Percentiles rank a stretch among this genome's conserved stretches.
These are phyloP conservation scores for Medicago arabica DNA, from an alignment of 306 rosid species.

Conservation along the genomic window DNA sequence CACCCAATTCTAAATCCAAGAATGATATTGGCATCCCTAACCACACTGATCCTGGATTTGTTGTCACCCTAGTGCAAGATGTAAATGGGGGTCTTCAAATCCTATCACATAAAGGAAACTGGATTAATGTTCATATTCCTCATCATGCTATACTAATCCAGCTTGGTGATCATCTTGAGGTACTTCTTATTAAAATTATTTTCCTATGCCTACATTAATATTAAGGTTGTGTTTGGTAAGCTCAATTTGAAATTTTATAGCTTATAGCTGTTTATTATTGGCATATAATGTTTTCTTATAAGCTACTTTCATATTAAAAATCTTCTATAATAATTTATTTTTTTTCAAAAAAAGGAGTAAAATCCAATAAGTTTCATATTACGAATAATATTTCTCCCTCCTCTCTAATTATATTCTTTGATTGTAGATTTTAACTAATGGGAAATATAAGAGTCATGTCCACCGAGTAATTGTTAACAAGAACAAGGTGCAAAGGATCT, in stretches of 20 bases:
- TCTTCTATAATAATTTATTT: too few relatives aligned
- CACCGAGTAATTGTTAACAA: conserved; percentile 63
- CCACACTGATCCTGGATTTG: conserved; percentile 66
- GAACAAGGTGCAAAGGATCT: conserved; percentile 54
- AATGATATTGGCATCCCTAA: conserved; percentile 49
- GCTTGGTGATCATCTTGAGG: conserved; percentile 70
- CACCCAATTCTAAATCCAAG: conserved; percentile 45
- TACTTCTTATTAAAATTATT: not conserved
- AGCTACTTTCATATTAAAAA: too few relatives aligned
- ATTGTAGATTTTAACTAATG: conserved; percentile 60
- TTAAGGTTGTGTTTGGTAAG: too few relatives aligned
- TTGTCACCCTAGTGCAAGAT: conserved; percentile 57
- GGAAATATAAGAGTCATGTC: conserved; percentile 64
- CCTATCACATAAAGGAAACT: conserved; percentile 53
- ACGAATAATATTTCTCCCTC: not conserved
- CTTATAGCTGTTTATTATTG: too few relatives aligned
- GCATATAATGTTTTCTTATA: too few relatives aligned
- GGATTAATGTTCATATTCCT: conserved; percentile 59
- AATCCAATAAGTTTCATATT: not conserved
- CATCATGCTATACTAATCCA: conserved; percentile 59
- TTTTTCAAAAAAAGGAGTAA: too few relatives aligned
- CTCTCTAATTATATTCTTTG: not conserved
- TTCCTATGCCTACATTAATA: too few relatives aligned
- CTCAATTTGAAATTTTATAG: too few relatives aligned
- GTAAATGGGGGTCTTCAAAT: conserved; percentile 64